Conservation (phyloP, 2,329 filamentous ascomycete species). For the Mariannaea sp. region DNA sequence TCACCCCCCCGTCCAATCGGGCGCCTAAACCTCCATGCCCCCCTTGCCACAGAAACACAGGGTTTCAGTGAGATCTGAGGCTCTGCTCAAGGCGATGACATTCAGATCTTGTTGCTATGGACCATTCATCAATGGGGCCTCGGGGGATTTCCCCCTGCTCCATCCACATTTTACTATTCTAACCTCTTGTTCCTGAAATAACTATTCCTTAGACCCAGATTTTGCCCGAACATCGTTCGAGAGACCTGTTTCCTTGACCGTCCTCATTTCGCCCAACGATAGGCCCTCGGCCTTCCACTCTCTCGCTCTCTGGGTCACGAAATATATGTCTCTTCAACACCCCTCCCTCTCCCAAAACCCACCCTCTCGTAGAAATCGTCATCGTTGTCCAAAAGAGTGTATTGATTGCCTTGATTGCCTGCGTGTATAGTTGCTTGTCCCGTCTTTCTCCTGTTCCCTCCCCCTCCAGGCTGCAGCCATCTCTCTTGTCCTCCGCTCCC, state of each 20-base stretch:
- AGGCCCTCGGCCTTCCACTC: conserved; percentile 21
- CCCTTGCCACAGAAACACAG: too few relatives aligned
- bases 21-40: too few relatives aligned
- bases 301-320: conserved; percentile 15
- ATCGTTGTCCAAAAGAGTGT: conserved; percentile 24
- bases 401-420: conserved; percentile 26
- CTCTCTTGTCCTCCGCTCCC: conserved; percentile 26
- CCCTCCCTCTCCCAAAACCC: too few relatives aligned
- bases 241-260: conserved; percentile 35
- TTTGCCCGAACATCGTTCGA: too few relatives aligned
- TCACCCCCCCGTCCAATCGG: too few relatives aligned
- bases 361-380: too few relatives aligned
- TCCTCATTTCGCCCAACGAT: conserved; percentile 27
- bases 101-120: conserved; percentile 6
- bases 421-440: conserved; percentile 23
- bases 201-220: too few relatives aligned
- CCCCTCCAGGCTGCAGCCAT: too few relatives aligned
- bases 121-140: not conserved
- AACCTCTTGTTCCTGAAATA: too few relatives aligned
- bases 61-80: too few relatives aligned
- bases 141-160: conserved; percentile 1
- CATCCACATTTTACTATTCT: too few relatives aligned
- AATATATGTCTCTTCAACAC: conserved; percentile 19
- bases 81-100: conserved; percentile 2
- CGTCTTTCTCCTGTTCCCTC: conserved; percentile 26